Evolutionary conservation across 2,329 filamentous ascomycete species (phyloP), one percentile per base, ranked within the genome.

Genomic region (Diplocarpon mali): DNA sequence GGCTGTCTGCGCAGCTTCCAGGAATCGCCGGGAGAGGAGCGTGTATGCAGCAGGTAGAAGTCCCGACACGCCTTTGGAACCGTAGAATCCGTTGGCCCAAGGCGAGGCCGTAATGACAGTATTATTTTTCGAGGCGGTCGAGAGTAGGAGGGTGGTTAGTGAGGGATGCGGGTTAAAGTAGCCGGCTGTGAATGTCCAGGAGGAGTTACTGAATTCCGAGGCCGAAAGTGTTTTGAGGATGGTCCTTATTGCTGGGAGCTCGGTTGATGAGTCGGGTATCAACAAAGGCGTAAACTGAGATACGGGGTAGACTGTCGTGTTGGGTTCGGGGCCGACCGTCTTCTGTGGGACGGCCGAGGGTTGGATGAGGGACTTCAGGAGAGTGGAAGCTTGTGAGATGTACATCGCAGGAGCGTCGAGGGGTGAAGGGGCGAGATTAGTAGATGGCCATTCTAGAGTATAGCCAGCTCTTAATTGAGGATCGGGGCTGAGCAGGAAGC

Each of bases 131-230:
- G 81, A 83, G 1, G 79, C 75, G 0, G 86, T 88, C 6, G 73
- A 70, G 28, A 98, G 78, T 0, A 98, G 71, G 0, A 95, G 75
- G 32, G 80, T 76, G 2, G 85, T 89, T 15, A 96, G 76, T 3
- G 81, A 79, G 0, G 88, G 83, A 6, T 88, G 88, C 45, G 94
- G 94, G 67, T 98, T 98, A 69, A 98, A 98, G 67, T 98, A 98
- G 42, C 92, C 92, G 0, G 92, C 92, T 1, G 92, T 96, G 63
- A 98, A 96, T 0, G 87, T 92, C 92, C 92, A 98, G 12, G 78
- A 82, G 0, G 84, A 85, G 29, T 76, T 73, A 9, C 71, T 67
- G 56, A 86, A 84, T 5, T 72, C 67, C 0, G 83, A 73, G 0
- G 64, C 66, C 0, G 81, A 72, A 3, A 95, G 72, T 1, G 75